phyloP scores from a whole-genome alignment of 1,284 basidiomycete species.

The Leucoagaricus sp. region DNA sequence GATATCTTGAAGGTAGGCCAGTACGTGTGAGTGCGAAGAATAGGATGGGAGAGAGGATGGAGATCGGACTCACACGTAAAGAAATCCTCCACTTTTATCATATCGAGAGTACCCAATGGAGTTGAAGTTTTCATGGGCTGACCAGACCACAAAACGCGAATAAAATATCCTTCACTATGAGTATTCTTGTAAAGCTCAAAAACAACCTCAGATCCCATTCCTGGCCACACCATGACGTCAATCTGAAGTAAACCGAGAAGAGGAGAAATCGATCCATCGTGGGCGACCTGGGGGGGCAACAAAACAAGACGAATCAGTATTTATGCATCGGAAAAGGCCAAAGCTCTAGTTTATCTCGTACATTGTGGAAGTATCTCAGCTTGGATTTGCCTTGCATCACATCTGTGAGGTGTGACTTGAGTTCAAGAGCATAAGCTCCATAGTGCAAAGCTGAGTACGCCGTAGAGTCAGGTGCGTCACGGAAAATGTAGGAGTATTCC shows the following conservation, averaged over 20 bases:
- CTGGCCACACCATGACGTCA: conserved; percentile 50
- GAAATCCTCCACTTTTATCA: conserved; percentile 42
- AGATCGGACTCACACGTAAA: conserved; percentile 39
- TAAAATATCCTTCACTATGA: conserved; percentile 27
- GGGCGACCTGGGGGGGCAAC: conserved; percentile 38
- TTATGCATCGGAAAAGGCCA: neutral
- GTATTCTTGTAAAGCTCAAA: conserved; percentile 43
- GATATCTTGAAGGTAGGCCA: conserved; percentile 31
- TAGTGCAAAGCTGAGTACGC: conserved; percentile 41
- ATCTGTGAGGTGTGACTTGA: conserved; percentile 37
- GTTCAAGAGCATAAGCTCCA: conserved; percentile 45
- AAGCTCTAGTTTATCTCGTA: conserved; percentile 17
- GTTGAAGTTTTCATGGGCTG: conserved; percentile 44
- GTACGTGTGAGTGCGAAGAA: neutral
- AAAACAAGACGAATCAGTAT: neutral
- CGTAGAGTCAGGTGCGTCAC: conserved; percentile 42
- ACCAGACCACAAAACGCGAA: conserved; percentile 51
- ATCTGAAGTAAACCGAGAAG: conserved; percentile 48
- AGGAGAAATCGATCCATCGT: conserved; percentile 47
- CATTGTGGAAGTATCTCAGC: conserved; percentile 46
- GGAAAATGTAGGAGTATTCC: conserved; percentile 48
- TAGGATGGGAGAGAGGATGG: neutral
- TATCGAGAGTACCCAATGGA: conserved; percentile 36
- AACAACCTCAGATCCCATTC: conserved; percentile 35
- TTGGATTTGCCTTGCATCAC: conserved; percentile 35